A percentile compares a stretch with the other conserved stretches of the same genome.
Conservation (phyloP, 306 rosid species). For the Fragaria ananassa region DNA sequence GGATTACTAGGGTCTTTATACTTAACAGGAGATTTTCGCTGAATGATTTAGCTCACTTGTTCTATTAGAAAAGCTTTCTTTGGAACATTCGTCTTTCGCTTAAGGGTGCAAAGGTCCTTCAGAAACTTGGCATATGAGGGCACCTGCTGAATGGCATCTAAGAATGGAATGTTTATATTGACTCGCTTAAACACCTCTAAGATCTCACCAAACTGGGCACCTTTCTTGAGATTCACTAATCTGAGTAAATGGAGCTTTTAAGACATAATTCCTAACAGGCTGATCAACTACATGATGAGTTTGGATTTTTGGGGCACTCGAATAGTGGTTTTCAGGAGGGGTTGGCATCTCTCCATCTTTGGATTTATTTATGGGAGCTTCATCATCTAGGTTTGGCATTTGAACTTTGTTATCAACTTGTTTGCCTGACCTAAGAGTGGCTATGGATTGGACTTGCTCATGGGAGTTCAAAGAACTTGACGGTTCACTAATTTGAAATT, state of each 20-base stretch:
- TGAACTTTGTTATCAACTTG: neutral
- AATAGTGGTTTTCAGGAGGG: too few species aligned
- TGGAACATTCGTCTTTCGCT: neutral
- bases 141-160: neutral
- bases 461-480: neutral
- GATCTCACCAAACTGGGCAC: too few species aligned
- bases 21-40: neutral
- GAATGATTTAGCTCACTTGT: neutral
- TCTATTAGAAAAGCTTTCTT: neutral
- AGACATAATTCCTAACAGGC: too few species aligned
- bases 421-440: neutral
- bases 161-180: too few species aligned
- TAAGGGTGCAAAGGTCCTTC: neutral
- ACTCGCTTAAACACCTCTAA: too few species aligned
- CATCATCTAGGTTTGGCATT: neutral
- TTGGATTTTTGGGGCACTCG: too few species aligned
- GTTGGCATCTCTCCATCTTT: neutral
- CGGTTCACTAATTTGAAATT: too few species aligned
- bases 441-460: neutral
- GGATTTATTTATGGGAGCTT: neutral
- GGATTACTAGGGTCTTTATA: neutral
- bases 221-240: too few species aligned
- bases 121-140: neutral
- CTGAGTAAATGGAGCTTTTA: too few species aligned
- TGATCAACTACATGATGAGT: too few species aligned